These are phyloP conservation scores for Erucastrum elatum DNA, from an alignment of 345 rosid genomes.

Conservation along the genomic window DNA sequence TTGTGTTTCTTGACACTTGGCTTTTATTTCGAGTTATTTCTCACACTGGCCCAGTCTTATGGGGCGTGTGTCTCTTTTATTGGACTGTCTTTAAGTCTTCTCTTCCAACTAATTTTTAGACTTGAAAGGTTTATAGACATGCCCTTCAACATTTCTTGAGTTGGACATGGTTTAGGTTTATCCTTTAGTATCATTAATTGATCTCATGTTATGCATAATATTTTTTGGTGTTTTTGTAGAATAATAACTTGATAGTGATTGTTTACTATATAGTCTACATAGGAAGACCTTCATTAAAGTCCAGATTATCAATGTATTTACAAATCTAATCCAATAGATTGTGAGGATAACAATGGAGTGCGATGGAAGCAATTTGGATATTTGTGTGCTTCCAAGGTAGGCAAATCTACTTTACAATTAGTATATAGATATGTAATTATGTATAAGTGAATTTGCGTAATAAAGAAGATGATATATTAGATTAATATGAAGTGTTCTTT, in stretches of 20 bases:
- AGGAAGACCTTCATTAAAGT: neutral
- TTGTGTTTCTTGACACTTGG: constrained; percentile 9
- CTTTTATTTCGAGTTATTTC: constrained; percentile 6
- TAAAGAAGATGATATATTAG: constrained; percentile 8
- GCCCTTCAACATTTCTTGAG: constrained; percentile 5
- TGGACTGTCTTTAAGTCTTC: constrained; percentile 5
- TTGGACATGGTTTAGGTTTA: neutral
- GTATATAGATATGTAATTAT: neutral
- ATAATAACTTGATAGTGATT: constrained; percentile 2
- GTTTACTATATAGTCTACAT: neutral
- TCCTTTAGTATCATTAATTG: neutral
- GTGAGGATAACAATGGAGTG: constrained; percentile 19
- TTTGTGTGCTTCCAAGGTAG: constrained; percentile 23
- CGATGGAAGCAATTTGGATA: constrained; percentile 11
- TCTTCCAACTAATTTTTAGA: constrained; percentile 18
- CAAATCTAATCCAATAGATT: neutral
- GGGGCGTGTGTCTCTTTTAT: constrained; percentile 36
- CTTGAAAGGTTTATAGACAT: neutral
- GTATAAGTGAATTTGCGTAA: constrained; percentile 5
- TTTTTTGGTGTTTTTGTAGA: neutral
- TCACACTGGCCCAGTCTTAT: neutral
- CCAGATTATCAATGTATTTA: neutral
- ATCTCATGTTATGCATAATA: neutral
- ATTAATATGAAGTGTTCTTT: constrained; percentile 32
- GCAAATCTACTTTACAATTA: neutral